Conservation (phyloP, 1,284 basidiomycete genomes). For the Farysia itapuensis region DNA sequence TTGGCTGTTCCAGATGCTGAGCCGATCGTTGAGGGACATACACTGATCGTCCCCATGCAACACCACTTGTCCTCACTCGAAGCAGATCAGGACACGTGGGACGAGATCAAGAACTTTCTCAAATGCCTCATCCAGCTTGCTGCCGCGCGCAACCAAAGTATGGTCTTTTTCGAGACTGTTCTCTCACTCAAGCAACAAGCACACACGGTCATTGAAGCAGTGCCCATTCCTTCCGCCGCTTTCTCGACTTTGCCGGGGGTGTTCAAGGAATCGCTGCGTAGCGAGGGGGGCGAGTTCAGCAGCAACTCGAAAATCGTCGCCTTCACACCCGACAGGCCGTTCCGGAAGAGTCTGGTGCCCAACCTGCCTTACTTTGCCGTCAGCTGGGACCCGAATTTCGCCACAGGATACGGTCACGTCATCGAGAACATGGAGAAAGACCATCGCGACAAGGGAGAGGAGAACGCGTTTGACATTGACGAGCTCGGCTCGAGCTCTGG, state of each 20-base stretch:
- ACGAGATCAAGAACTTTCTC: slow-evolving; percentile 79
- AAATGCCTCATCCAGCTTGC: slow-evolving; percentile 96
- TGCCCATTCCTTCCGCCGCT: slow-evolving; percentile 81
- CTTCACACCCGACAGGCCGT: slow-evolving; percentile 67
- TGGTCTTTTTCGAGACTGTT: slow-evolving; percentile 92
- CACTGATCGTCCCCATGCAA: slow-evolving; percentile 84
- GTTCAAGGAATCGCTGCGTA: slow-evolving; percentile 90
- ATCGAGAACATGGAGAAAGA: slow-evolving; percentile 62
- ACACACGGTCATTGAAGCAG: slow-evolving; percentile 86
- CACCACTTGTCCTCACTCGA: slow-evolving; percentile 89
- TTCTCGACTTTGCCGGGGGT: slow-evolving; percentile 86
- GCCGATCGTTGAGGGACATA: slow-evolving; percentile 84
- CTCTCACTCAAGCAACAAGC: slow-evolving; percentile 79
- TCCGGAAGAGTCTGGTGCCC: slow-evolving; percentile 70
- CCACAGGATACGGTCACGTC: slow-evolving; percentile 74
- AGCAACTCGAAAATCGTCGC: slow-evolving; percentile 96
- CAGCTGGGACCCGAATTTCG: slow-evolving; percentile 91
- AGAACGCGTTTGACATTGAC: slow-evolving; percentile 65
- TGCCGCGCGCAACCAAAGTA: slow-evolving; percentile 76
- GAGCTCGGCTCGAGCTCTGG: slow-evolving; percentile 13
- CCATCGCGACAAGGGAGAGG: slow-evolving; percentile 63
- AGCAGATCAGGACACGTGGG: slow-evolving; percentile 96
- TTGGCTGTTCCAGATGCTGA: slow-evolving; percentile 83
- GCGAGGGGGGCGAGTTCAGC: slow-evolving; percentile 92
- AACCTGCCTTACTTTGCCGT: slow-evolving; percentile 99